A percentile compares a stretch with the other conserved stretches of the same genome.
Conservation (phyloP, 805 yeast species). For the Debaryomyces prosopidis region DNA sequence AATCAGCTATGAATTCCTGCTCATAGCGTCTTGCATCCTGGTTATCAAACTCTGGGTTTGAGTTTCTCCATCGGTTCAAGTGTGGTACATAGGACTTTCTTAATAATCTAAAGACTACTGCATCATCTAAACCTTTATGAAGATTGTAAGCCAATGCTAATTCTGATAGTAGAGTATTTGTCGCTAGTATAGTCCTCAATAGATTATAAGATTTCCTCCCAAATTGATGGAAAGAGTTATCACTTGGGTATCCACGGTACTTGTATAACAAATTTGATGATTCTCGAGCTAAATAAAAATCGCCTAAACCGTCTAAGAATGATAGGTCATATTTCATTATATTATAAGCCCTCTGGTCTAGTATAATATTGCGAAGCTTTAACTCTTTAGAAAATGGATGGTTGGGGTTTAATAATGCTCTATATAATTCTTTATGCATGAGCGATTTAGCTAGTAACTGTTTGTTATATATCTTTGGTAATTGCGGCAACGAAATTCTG, state of each 20-base stretch:
- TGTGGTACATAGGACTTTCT: slow-evolving; percentile 29
- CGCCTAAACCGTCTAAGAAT: slow-evolving; percentile 43
- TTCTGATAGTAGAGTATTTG: slow-evolving; percentile 38
- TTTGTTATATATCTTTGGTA: slow-evolving; percentile 32
- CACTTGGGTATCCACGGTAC: slow-evolving; percentile 10
- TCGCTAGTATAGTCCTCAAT: slow-evolving; percentile 33
- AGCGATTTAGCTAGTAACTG: slow-evolving; percentile 33
- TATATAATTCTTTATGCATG: slow-evolving; percentile 38
- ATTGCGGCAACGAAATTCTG: slow-evolving; percentile 31
- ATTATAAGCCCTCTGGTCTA: slow-evolving; percentile 18
- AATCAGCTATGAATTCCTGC: slow-evolving; percentile 43
- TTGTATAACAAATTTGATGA: slow-evolving; percentile 34
- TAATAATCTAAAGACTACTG: slow-evolving; percentile 20
- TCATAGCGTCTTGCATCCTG: slow-evolving; percentile 27
- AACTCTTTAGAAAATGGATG: slow-evolving; percentile 28
- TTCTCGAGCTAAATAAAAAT: slow-evolving; percentile 38
- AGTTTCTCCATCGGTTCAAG: slow-evolving; percentile 14
- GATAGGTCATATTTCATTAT: slow-evolving; percentile 35
- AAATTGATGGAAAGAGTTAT: slow-evolving; percentile 11
- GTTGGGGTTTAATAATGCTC: slow-evolving; percentile 25
- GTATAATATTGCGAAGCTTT: slow-evolving; percentile 14
- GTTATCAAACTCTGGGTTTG: slow-evolving; percentile 7
- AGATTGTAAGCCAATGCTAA: slow-evolving; percentile 36
- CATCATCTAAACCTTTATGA: slow-evolving; percentile 35
- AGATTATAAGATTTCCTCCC: slow-evolving; percentile 28